These are phyloP conservation scores for Isatis lusitanica DNA, from an alignment of 441 rosid genomes.

Conservation along the genomic window DNA sequence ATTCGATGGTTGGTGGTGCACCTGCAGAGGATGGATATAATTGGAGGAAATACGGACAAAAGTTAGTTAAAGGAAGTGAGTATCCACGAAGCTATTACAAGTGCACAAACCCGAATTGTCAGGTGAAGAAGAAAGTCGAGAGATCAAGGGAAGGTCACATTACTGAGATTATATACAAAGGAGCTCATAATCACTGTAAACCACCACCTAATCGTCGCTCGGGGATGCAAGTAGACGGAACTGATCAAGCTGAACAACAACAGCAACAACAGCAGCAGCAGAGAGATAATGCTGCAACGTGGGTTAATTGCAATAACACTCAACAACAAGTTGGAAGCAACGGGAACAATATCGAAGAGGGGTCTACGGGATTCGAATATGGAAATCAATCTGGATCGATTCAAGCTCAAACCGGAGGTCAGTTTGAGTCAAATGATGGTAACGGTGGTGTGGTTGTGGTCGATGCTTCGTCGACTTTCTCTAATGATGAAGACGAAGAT, in stretches of 20 bases:
- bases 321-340: conserved; percentile 32
- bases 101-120: conserved; percentile 65
- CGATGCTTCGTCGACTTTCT: conserved; percentile 67
- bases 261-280: conserved; percentile 20
- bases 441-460: conserved; percentile 42
- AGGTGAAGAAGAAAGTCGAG: conserved; percentile 72
- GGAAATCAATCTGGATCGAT: conserved; percentile 44
- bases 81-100: conserved; percentile 78
- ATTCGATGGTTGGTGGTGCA: conserved; percentile 54
- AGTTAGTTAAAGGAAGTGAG: conserved; percentile 72
- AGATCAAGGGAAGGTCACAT: conserved; percentile 74
- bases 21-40: conserved; percentile 74
- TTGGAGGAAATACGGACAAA: conserved; percentile 80
- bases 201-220: conserved; percentile 60
- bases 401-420: conserved; percentile 45
- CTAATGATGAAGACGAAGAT: conserved; percentile 70
- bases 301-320: conserved; percentile 25
- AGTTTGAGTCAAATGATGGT: conserved; percentile 49
- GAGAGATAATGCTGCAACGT: conserved; percentile 19
- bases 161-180: conserved; percentile 72
- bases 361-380: conserved; percentile 43
- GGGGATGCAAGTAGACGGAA: conserved; percentile 48
- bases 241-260: conserved; percentile 47
- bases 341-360: conserved; percentile 64
- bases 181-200: conserved; percentile 63